Base-by-base conservation (phyloP, 352 stramenopile species). In the Pythium coloratum region DNA sequence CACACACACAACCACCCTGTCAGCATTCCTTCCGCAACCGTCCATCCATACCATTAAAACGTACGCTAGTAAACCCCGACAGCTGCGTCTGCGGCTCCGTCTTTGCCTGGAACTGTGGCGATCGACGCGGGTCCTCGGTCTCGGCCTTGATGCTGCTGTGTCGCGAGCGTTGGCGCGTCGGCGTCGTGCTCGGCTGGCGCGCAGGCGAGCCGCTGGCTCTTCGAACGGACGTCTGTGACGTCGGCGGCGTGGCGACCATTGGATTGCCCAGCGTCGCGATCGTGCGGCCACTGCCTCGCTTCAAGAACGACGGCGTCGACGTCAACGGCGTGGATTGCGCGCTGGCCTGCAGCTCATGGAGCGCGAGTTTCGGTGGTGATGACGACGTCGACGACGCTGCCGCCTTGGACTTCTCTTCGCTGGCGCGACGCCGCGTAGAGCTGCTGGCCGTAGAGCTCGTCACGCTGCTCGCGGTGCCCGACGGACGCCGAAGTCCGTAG, bases 191-290 rank as follows among this genome's bases (percentile, higher is more conserved):
- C 14, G 50, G 10, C 54, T 28, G 54, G 33, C 13, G 36, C 6
- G 34, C 47, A 26, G 64, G 58, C 33, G 56, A 56, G 6, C 58
- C 51, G 58, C 64, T 71, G n/a, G 28, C 51, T 28, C 64, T 50
- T 33, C 40, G 57, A 16, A 53, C 54, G 12, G 46, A 20, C n/a
- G 55, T 32, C 33, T 51, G 47, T 33, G 51, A n/a, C 18, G 62
- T 30, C 44, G 55, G 55, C 20, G 55, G 47, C 38, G 51, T 61
- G 8, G 38, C 24, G 7, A 50, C 42, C 13, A 9, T n/a, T 1
- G 53, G 49, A 24, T 49, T 64, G 18, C 59, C 66, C 18, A 64
- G 44, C 59, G 66, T 72, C 32, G 66, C 66, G 55, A 72, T 72
- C 58, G 66, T 72, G 36, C 55, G 53, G 38, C 66, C 66, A 42